Percentiles rank a stretch among this genome's conserved stretches.
Evolutionary conservation across 495 filamentous ascomycete species (phyloP).

Genomic region (Aspergillus sparsus): DNA sequence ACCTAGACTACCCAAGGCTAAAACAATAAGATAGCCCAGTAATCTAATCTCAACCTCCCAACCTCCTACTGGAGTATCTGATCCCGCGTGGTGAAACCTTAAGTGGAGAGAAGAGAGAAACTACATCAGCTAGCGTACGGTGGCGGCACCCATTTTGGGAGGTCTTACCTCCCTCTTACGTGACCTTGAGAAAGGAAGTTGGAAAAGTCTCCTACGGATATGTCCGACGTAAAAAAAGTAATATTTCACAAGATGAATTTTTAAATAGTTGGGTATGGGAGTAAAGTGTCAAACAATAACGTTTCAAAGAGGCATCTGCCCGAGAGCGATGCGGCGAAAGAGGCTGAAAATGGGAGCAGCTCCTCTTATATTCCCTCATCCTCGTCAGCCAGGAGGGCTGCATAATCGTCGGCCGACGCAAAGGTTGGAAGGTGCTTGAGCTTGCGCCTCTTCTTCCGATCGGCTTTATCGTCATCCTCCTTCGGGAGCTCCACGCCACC

Average conservation of each 20-base stretch:
- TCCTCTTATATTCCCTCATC: conserved; percentile 57
- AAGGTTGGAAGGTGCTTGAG: conserved; percentile 88
- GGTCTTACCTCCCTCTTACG: too few species aligned
- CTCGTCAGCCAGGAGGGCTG: conserved; percentile 75
- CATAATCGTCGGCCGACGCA: conserved; percentile 91
- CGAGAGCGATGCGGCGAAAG: neutral
- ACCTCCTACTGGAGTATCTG: neutral
- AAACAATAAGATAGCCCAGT: neutral
- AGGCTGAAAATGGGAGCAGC: neutral
- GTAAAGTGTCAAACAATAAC: too few species aligned
- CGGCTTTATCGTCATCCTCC: conserved; percentile 47
- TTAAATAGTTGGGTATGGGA: too few species aligned
- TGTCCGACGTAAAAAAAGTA: too few species aligned
- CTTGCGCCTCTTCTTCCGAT: conserved; percentile 74
- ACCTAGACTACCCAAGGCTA: neutral
- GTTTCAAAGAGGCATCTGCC: too few species aligned
- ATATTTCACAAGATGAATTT: too few species aligned
- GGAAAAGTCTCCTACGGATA: too few species aligned
- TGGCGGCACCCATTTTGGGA: too few species aligned
- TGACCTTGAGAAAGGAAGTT: too few species aligned
- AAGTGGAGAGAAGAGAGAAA: neutral
- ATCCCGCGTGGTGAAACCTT: conserved; percentile 6
- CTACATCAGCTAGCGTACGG: too few species aligned
- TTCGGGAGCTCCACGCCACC: conserved; percentile 37
- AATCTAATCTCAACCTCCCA: conserved; percentile 14